These are phyloP conservation scores for Phytophthora pini DNA, from an alignment of 352 stramenopile genomes.

Conservation along the genomic window DNA sequence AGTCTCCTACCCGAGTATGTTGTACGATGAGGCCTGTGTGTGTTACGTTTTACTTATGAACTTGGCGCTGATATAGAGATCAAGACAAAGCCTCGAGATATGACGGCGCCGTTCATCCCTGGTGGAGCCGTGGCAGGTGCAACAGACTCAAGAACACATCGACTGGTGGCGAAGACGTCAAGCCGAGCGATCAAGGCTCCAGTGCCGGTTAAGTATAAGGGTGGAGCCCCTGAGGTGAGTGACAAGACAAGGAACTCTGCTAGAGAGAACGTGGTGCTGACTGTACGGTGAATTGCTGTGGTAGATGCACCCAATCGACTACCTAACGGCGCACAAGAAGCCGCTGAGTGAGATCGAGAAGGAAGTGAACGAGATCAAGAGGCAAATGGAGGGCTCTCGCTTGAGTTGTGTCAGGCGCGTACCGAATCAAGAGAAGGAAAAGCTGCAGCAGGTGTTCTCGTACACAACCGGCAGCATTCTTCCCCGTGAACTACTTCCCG, in stretches of 20 bases:
- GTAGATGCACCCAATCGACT: conserved; percentile 75
- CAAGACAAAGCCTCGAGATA: conserved; percentile 52
- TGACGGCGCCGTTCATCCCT: conserved; percentile 68
- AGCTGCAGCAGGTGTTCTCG: conserved; percentile 81
- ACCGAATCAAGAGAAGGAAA: conserved; percentile 84
- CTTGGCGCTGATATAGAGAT: conserved; percentile 42
- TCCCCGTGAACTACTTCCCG: conserved; percentile 72
- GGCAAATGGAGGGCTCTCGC: conserved; percentile 72
- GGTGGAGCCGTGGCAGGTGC: conserved; percentile 44
- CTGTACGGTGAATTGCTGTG: not conserved
- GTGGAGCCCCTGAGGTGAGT: conserved; percentile 40
- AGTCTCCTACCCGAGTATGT: conserved; percentile 78
- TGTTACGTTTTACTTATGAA: not conserved
- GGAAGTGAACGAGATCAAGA: conserved; percentile 75
- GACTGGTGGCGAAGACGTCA: conserved; percentile 57
- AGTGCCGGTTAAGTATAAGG: conserved; percentile 37
- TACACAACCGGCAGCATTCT: conserved; percentile 74
- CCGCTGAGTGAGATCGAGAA: conserved; percentile 80
- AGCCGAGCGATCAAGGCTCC: conserved; percentile 68
- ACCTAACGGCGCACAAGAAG: conserved; percentile 52
- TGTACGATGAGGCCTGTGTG: too few relatives aligned
- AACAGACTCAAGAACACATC: conserved; percentile 56
- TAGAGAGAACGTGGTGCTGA: not conserved
- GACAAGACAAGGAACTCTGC: not conserved
- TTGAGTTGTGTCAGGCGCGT: conserved; percentile 57